phyloP scores from a whole-genome alignment of 108 stramenopile genomes.

The Skeletonema grethae region DNA sequence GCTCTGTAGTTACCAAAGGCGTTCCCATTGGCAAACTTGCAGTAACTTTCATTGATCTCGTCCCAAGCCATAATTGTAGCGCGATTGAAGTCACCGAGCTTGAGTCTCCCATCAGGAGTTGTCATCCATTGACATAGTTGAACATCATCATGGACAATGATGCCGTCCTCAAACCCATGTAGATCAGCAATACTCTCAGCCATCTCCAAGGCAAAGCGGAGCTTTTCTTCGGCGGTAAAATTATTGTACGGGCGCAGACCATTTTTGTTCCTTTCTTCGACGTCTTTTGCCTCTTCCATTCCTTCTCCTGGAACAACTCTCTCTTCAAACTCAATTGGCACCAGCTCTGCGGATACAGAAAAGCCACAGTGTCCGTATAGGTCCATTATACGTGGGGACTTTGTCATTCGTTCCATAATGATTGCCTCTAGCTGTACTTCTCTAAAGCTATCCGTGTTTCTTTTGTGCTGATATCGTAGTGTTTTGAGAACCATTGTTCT shows the following conservation, averaged over 20 bases:
- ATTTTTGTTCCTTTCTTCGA: conserved; percentile 48
- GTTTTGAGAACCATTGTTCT: conserved; percentile 53
- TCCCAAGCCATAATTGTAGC: conserved; percentile 67
- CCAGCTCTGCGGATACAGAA: conserved; percentile 58
- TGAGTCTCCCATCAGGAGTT: conserved; percentile 56
- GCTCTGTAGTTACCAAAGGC: conserved; percentile 57
- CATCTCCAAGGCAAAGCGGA: conserved; percentile 66
- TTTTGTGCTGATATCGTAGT: conserved; percentile 42
- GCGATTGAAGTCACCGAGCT: conserved; percentile 85
- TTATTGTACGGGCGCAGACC: conserved; percentile 59
- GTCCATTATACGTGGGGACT: conserved; percentile 66
- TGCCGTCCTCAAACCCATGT: conserved; percentile 70
- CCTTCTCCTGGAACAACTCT: conserved; percentile 51
- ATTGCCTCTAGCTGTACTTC: conserved; percentile 60
- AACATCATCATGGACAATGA: conserved; percentile 75
- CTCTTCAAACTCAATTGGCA: conserved; percentile 66
- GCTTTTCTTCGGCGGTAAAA: conserved; percentile 62
- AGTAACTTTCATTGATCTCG: conserved; percentile 56
- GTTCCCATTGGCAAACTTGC: conserved; percentile 67
- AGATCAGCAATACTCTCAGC: conserved; percentile 73
- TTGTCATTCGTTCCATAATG: conserved; percentile 69
- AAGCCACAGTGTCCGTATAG: conserved; percentile 73
- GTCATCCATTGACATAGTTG: conserved; percentile 84
- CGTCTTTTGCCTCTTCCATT: conserved; percentile 28
- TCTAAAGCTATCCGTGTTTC: conserved; percentile 15